Evolutionary conservation across 2,329 filamentous ascomycete genomes (phyloP), one percentile per base, ranked within the genome.

Genomic region (Trichoderma breve): DNA sequence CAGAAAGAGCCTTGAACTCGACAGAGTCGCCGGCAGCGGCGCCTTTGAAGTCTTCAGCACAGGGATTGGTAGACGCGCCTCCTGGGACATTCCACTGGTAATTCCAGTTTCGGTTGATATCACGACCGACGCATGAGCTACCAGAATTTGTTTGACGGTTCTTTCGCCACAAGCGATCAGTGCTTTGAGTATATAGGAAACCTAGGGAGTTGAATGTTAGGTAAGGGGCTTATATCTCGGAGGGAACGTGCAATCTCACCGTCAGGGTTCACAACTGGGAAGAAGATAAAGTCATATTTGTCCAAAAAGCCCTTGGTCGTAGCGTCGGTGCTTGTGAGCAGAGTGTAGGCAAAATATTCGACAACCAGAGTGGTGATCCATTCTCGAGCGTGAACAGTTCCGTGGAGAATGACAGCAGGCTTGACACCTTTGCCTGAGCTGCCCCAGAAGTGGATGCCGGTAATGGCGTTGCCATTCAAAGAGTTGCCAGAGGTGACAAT

Each of bases 271-370:
- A 89, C 87, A 28, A 90, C 80, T 3, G 89, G 89, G 73, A 91
- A 84, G 74, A 92, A 85, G 78, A 90, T 91, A 74, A 90, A 90
- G 80, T 92, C 91, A 77, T 89, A 91, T 70, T 84, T 87, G 79
- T 91, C 84, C 28, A 91, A 83, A 68, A 87, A 84, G 1, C 79
- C 77, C 51, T 79, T 82, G 51, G 85, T 77, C 4, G 80, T 77
- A n/a, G 80, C 75, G 15, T 80, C 77, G 21, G 79, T 78, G 36
- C 76, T 77, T 75, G 87, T 88, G 21, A 89, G 79, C 36, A 90
- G 80, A 21, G 82, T 79, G 73, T 84, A 84, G 11, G 85, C 83
- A 18, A 88, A 79, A 77, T 88, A 90, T 76, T 90, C 87, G 53
- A 84, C 81, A 67, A 85, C 86, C 81, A 88, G 86, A 12, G 86